A percentile compares a stretch with the other conserved stretches of the same genome.
Evolutionary conservation across 2,329 filamentous ascomycete species (phyloP).

Genomic region (Epichloe bromicola): DNA sequence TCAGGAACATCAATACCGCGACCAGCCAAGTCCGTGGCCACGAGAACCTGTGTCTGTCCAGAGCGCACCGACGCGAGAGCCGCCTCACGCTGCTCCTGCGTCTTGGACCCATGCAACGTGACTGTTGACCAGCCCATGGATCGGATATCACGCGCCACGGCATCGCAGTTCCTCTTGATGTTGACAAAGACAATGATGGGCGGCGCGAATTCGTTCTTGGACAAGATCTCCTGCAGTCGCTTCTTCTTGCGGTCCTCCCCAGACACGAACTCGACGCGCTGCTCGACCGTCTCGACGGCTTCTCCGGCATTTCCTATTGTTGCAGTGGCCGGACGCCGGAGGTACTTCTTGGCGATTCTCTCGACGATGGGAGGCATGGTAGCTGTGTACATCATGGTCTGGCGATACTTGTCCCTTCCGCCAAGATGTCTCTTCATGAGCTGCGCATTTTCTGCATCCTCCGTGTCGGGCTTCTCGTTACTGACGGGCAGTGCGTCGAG

Average conservation of each 20-base stretch:
- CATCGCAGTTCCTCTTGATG: conserved; percentile 97
- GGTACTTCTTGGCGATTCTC: conserved; percentile 92
- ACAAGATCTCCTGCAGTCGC: conserved; percentile 80
- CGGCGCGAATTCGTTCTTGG: conserved; percentile 64
- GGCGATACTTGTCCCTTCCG: conserved; percentile 68
- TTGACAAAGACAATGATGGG: conserved; percentile 99
- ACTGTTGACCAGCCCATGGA: conserved; percentile 83
- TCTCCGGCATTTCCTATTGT: conserved; percentile 91
- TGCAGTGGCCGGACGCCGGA: conserved; percentile 82
- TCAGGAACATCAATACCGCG: conserved; percentile 96
- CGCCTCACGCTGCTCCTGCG: conserved; percentile 93
- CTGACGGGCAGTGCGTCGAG: conserved; percentile 81
- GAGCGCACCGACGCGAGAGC: conserved; percentile 75
- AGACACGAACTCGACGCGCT: conserved; percentile 80
- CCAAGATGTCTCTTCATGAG: conserved; percentile 75
- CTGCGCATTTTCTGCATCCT: conserved; percentile 73
- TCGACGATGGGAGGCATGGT: conserved; percentile 93
- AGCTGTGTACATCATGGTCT: conserved; percentile 99
- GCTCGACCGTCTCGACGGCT: conserved; percentile 94
- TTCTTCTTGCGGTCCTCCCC: conserved; percentile 97
- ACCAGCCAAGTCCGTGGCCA: conserved; percentile 89
- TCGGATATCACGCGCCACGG: conserved; percentile 86
- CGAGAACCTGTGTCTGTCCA: conserved; percentile 72
- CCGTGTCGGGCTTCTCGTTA: conserved; percentile 91
- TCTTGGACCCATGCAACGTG: conserved; percentile 90